Base-by-base conservation (phyloP, 2,329 filamentous ascomycete genomes). In the Penicillium concentricum region DNA sequence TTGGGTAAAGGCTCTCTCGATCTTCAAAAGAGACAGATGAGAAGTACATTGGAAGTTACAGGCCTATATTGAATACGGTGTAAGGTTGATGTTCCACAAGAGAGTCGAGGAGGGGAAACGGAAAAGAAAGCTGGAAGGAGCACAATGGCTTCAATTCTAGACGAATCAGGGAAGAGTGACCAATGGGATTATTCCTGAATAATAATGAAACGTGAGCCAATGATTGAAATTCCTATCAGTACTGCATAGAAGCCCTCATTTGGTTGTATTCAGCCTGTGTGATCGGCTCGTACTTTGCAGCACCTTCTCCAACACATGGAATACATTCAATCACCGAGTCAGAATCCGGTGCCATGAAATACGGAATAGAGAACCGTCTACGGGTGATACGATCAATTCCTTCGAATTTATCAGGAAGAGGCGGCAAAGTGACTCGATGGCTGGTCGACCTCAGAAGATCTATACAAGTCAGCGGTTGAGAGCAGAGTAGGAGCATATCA, bases 291-390 rank as follows among this genome's bases (percentile, higher is more conserved):
- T 85, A 84, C 65, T 79, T 82, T 38, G 79, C 73, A 1, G 78
- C 72, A 1, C 70, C 69, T 18, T 73, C 72, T 10, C 74, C 74
- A 22, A 71, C 73, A 59, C 79, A 82, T 5, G 78, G 74, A 44
- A 85, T 73, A 61, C 80, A 83, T 62, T 83, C 80, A 50, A 86
- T 81, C 9, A 81, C 68, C 4, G 76, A 72, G 42, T 79, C 73
- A 3, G 77, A 72, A 59, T 84, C 79, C 0, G 83, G 81, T 6
- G 74, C 71, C 32, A 85, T 74, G 54, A 87, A 86, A 64, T 85
- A 86, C 0, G 83, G 82, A 51, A 86, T 86, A 9, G 84, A 86
- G 60, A 83, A 86, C 15, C 84, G 72, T 20, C 78, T 75, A 32
- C 73, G 71, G 3, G 80, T 82, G 73, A 82, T 78, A 4, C 73